Base-by-base conservation (phyloP, 768 basidiomycete species). In the Russula emetica region DNA sequence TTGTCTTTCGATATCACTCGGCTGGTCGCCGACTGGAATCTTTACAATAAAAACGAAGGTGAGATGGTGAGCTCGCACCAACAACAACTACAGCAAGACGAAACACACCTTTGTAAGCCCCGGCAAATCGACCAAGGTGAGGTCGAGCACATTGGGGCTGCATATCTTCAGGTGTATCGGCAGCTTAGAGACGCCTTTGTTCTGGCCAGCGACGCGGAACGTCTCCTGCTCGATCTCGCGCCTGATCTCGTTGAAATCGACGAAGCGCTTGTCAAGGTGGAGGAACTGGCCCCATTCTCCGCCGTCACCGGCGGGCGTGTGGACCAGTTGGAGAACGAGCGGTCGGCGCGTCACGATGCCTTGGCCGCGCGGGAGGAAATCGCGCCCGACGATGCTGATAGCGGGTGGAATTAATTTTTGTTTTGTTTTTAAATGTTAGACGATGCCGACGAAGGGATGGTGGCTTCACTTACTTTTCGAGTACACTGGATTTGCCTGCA, bases 201-300 rank as follows among this genome's bases (percentile, higher is more conserved):
- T 98, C 79, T 98, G 95, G 0, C 97, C 97, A 0, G 97, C 97
- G 18, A 98, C 95, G 50, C 97, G 80, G 74, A 87, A 94, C 2
- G 97, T 99, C 79, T 99, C 97, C 73, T 92, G 88, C 75, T 99
- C 97, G 63, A 99, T 99, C 78, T 99, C 97, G 68, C 87, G 90
- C 44, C 96, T 83, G 67, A 98, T 90, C 70, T 98, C 96, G 51
- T 83, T 79, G 71, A 95, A 98, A 72, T 98, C 96, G n/a, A 93
- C 94, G 77, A 94, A 98, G 45, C 91, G 85, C 73, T 92, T 92
- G 82, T 98, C 95, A 60, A 96, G 80, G 74, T 99, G 97, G 34
- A 98, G 82, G 76, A 99, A 98, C 75, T 98, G 96, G 51, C 85
- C 96, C 87, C 95, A 98, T 82, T 98, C 96, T 1, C 79, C 77